Evolutionary conservation across 2,329 filamentous ascomycete species (phyloP), one percentile per base, ranked within the genome.

Genomic region (Mycosphaerella sp.): DNA sequence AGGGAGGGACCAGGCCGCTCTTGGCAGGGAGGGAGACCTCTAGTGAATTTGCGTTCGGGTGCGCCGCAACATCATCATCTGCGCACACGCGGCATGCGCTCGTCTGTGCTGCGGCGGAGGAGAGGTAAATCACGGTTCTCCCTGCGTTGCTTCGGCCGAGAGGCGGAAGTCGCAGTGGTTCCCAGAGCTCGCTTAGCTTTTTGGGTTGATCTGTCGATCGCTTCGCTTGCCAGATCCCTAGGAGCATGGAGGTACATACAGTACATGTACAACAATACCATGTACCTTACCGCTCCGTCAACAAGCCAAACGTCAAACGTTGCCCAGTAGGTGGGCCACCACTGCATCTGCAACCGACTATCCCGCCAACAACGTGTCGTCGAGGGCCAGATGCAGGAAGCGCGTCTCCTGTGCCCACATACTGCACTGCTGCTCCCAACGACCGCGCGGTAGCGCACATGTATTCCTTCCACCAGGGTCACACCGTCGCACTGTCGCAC

Each of bases 351-450:
- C 9, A 18, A 21, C 21, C 6, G 21, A 6, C 39, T 47, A 14
- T 40, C 21, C 36, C 21, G 45, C 27, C 34, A 25, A 37, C 46
- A 17, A 37, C 46, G 39, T 49, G 30, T 42, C 41, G 17, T 30
- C 17, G 9, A 14, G 25, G 10, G n/a, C 30, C 25, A 16, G 41
- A 34, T 14, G 16, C 41, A 27, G n/a, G 10, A 30, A 27, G 13
- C 30, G 30, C 25, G 10, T 16, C 27, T 14, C 25, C 9, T 44
- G 18, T 14, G 3, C 21, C 30, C 30, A 6, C 41, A 28, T 14
- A 13, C 12, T 9, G n/a, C n/a, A n/a, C 25, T 34, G n/a, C 30
- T 10, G 14, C 18, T 17, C 39, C 18, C 10, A 25, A 25, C 21
- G 21, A 25, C 21, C 4, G 21, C 6, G 21, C 21, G 21, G 21